Evolutionary conservation across 495 filamentous ascomycete genomes (phyloP), one percentile per base, ranked within the genome.

Genomic region (Aspergillus steynii): DNA sequence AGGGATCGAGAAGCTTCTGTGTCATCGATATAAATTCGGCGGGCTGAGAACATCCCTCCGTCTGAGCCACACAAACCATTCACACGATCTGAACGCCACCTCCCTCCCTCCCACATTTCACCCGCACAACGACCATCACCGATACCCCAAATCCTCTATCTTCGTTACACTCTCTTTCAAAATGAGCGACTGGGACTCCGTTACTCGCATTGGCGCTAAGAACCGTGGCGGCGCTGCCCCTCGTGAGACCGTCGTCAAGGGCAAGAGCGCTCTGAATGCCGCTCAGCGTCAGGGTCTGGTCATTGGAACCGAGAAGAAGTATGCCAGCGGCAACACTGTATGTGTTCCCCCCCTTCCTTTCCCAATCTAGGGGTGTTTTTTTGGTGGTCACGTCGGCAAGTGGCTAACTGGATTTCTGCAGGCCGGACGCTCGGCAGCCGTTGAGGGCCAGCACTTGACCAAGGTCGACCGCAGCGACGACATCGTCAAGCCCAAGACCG

Each of bases 401-500:
- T 29, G 14, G 25, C 60, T 53, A 37, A 57, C 50, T 31, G 2
- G 15, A 25, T 29, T 5, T 29, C 48, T 56, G 60, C 64, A 90
- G 85, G 75, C 82, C 59, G 78, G 78, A 59, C 85, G 85, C 70
- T 67, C 83, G 62, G 81, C 72, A 53, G 80, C 82, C 62, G 74
- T 81, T 63, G 94, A 98, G 81, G 95, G 95, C 69, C 95, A 99
- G 77, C 92, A 90, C 71, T 83, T 98, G 55, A 98, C 95, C 50
- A 99, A 97, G 83, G 93, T 99, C 73, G 95, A 98, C 84, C 95
- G 95, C 67, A 85, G 87, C 74, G 96, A 98, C 83, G 95, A 97
- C 74, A 96, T 97, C 79, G 86, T 97, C 74, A 96, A 96, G 80
- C 92, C 92, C 66, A 93, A 93, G 77, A 96, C 92, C 56, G 83